Percentiles rank a stretch among this genome's conserved stretches.
Conservation (phyloP, 148 eudicot species). For the Diospyros lotus region DNA sequence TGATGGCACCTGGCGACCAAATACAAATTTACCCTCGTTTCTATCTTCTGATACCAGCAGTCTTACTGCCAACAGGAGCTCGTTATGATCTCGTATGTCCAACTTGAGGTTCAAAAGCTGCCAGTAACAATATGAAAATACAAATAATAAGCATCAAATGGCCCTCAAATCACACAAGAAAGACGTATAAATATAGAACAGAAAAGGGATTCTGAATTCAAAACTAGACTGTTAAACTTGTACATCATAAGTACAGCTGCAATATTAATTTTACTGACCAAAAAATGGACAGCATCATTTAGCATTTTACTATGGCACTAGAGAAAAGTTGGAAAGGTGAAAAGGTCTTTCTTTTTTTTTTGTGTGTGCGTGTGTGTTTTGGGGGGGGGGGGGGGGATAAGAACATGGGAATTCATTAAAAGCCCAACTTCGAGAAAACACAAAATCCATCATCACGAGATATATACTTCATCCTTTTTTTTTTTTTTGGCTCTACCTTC, state of each 20-base stretch:
- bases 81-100: constrained; percentile 38
- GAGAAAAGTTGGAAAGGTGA: no score
- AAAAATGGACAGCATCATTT: no score
- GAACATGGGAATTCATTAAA: not conserved
- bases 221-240: not conserved
- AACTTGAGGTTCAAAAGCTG: constrained; percentile 70
- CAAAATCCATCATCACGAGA: not conserved
- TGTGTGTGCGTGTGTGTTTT: no score
- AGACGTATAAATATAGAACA: not conserved
- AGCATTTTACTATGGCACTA: no score
- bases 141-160: not conserved
- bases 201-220: not conserved
- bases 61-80: constrained; percentile 68
- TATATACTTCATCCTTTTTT: not conserved
- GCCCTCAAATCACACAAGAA: not conserved
- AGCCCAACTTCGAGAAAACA: not conserved
- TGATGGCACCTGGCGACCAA: constrained; percentile 55
- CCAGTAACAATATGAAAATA: constrained; percentile 1
- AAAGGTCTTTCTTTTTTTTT: no score
- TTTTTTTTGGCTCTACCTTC: not conserved
- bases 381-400: no score
- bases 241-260: no score
- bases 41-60: constrained; percentile 69
- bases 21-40: constrained; percentile 89
- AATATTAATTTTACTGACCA: no score